These are phyloP conservation scores for Suhomyces kunorum DNA, from an alignment of 1,139 yeast genomes.

Conservation along the genomic window DNA sequence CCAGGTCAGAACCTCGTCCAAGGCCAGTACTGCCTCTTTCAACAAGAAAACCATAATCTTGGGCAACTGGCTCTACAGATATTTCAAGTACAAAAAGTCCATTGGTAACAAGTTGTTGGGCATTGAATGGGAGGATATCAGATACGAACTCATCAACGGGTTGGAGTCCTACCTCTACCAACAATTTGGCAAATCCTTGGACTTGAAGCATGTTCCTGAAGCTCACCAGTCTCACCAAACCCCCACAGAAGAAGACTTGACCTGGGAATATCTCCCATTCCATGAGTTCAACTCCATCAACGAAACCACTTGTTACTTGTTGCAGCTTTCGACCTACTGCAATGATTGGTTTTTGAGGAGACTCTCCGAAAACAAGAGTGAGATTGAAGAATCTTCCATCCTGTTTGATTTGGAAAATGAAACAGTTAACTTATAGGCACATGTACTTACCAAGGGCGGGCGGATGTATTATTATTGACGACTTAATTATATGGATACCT, in stretches of 20 bases:
- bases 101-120: constrained; percentile 42
- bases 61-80: constrained; percentile 37
- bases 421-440: constrained; percentile 16
- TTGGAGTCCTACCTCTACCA: constrained; percentile 39
- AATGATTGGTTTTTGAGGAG: constrained; percentile 28
- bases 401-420: constrained; percentile 33
- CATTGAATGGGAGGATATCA: constrained; percentile 50
- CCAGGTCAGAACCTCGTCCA: constrained; percentile 33
- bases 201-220: constrained; percentile 7
- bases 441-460: neutral
- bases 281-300: constrained; percentile 40
- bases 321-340: constrained; percentile 30
- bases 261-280: constrained; percentile 31
- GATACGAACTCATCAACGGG: constrained; percentile 42
- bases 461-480: constrained; percentile 8
- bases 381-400: constrained; percentile 4
- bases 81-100: constrained; percentile 43
- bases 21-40: constrained; percentile 34
- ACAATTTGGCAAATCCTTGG: constrained; percentile 33
- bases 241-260: constrained; percentile 18
- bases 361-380: constrained; percentile 3
- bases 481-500: neutral
- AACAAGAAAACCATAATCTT: constrained; percentile 30
- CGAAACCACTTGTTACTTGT: constrained; percentile 33
- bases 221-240: constrained; percentile 7